A percentile compares a stretch with the other conserved stretches of the same genome.
These are phyloP conservation scores for Cutaneotrichosporon sp. DNA, from an alignment of 1,284 basidiomycete species.

Conservation along the genomic window DNA sequence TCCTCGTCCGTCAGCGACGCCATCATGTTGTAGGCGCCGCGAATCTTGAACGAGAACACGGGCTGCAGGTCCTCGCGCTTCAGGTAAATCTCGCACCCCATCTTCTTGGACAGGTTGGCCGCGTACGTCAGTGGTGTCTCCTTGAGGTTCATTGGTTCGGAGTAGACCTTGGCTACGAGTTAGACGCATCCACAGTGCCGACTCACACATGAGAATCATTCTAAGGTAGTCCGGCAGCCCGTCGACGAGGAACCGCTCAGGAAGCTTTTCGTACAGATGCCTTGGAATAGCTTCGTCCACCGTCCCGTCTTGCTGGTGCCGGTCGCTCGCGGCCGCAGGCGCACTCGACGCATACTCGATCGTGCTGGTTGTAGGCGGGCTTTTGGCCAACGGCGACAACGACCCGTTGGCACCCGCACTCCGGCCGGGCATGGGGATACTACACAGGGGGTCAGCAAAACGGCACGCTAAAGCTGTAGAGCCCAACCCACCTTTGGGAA, in stretches of 20 bases:
- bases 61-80: constrained; percentile 98
- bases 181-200: neutral
- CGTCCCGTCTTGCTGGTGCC: constrained; percentile 31
- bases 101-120: constrained; percentile 72
- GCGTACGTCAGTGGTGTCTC: constrained; percentile 88
- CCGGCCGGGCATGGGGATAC: constrained; percentile 3
- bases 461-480: too few species aligned
- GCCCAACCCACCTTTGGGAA: too few species aligned
- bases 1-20: constrained; percentile 79
- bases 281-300: constrained; percentile 38
- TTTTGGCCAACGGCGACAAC: constrained; percentile 10
- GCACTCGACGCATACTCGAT: constrained; percentile 49
- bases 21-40: constrained; percentile 99
- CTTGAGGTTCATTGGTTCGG: constrained; percentile 63
- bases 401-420: constrained; percentile 4
- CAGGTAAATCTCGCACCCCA: constrained; percentile 87
- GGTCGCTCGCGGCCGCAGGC: constrained; percentile 33
- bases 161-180: constrained; percentile 73
- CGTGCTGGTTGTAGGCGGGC: constrained; percentile 13
- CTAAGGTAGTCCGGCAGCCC: constrained; percentile 81
- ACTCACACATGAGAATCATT: constrained; percentile 70
- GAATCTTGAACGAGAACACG: constrained; percentile 97
- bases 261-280: constrained; percentile 46
- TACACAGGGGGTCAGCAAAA: neutral
- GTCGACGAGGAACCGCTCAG: constrained; percentile 35